These are phyloP conservation scores for Veloporphyrellus conicus DNA, from an alignment of 1,284 basidiomycete species.

Conservation along the genomic window DNA sequence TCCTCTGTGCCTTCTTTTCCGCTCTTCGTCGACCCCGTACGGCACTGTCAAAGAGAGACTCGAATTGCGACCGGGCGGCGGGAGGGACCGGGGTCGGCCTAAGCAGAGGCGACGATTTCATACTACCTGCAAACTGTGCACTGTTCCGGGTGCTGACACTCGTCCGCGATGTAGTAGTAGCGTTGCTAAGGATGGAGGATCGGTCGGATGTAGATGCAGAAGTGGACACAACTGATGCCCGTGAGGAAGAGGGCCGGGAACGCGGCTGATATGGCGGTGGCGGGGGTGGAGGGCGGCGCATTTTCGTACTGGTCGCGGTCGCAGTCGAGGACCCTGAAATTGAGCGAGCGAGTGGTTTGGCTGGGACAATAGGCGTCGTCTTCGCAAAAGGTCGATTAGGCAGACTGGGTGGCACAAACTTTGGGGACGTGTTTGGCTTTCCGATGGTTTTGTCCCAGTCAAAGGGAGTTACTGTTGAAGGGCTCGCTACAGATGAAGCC, in stretches of 20 bases:
- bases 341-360: slow-evolving; percentile 31
- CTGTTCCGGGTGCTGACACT: slow-evolving; percentile 40
- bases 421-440: slow-evolving; percentile 21
- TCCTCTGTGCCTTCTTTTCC: slow-evolving; percentile 34
- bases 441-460: slow-evolving; percentile 46
- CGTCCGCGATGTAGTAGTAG: slow-evolving; percentile 45
- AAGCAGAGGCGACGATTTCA: slow-evolving; percentile 31
- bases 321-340: slow-evolving; percentile 31
- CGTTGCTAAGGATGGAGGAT: slow-evolving; percentile 55
- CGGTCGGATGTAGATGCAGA: slow-evolving; percentile 51
- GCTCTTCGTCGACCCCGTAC: slow-evolving; percentile 46
- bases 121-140: slow-evolving; percentile 16
- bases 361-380: slow-evolving; percentile 25
- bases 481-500: slow-evolving; percentile 42
- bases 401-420: slow-evolving; percentile 49
- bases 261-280: slow-evolving; percentile 34
- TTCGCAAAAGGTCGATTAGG: slow-evolving; percentile 46
- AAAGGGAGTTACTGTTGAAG: slow-evolving; percentile 36
- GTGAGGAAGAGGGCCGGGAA: slow-evolving; percentile 30
- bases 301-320: slow-evolving; percentile 29
- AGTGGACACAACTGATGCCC: slow-evolving; percentile 40
- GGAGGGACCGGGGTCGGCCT: slow-evolving; percentile 65
- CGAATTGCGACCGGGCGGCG: slow-evolving; percentile 60
- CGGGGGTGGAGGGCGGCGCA: slow-evolving; percentile 34
- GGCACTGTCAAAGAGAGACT: slow-evolving; percentile 59